phyloP scores from a whole-genome alignment of 1,284 basidiomycete species.

The Irpex sp. region DNA sequence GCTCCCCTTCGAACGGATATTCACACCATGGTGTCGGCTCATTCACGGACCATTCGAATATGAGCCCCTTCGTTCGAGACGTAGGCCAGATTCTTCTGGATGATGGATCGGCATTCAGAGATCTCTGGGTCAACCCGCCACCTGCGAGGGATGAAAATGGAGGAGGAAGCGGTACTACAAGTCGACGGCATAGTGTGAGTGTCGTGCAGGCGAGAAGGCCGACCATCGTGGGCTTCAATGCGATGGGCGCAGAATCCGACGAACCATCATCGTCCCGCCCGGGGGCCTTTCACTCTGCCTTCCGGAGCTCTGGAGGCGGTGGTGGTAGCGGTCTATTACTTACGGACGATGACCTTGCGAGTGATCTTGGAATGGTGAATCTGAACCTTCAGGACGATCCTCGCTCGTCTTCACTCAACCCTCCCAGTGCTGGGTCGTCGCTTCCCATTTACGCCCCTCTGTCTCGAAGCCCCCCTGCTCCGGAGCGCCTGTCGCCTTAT shows the following conservation, averaged over 20 bases:
- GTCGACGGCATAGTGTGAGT: slow-evolving; percentile 82
- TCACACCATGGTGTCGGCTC: slow-evolving; percentile 33
- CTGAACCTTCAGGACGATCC: slow-evolving; percentile 46
- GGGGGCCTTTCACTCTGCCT: slow-evolving; percentile 21
- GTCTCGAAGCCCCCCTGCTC: slow-evolving; percentile 54
- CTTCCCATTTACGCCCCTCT: slow-evolving; percentile 70
- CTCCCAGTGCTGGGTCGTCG: slow-evolving; percentile 57
- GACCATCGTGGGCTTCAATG: slow-evolving; percentile 64
- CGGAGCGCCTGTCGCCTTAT: slow-evolving; percentile 52
- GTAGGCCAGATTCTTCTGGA: slow-evolving; percentile 73
- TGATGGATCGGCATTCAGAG: slow-evolving; percentile 62
- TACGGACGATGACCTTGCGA: slow-evolving; percentile 79
- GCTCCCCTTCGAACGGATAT: slow-evolving; percentile 54
- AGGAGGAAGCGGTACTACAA: slow-evolving; percentile 75
- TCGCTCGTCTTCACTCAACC: slow-evolving; percentile 40
- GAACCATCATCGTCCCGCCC: slow-evolving; percentile 37
- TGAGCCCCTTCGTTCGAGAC: slow-evolving; percentile 77
- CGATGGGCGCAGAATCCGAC: slow-evolving; percentile 32
- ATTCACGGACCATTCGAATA: slow-evolving; percentile 65
- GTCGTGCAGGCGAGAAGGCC: slow-evolving; percentile 74
- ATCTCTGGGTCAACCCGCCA: slow-evolving; percentile 66
- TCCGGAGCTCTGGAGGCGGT: slow-evolving; percentile 30
- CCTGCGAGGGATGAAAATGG: slow-evolving; percentile 56
- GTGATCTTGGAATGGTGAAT: slow-evolving; percentile 61
- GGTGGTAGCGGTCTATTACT: slow-evolving; percentile 56